Percentiles rank a stretch among this genome's conserved stretches.
Conservation (phyloP, 768 basidiomycete species). For the Kwoniella sp. region DNA sequence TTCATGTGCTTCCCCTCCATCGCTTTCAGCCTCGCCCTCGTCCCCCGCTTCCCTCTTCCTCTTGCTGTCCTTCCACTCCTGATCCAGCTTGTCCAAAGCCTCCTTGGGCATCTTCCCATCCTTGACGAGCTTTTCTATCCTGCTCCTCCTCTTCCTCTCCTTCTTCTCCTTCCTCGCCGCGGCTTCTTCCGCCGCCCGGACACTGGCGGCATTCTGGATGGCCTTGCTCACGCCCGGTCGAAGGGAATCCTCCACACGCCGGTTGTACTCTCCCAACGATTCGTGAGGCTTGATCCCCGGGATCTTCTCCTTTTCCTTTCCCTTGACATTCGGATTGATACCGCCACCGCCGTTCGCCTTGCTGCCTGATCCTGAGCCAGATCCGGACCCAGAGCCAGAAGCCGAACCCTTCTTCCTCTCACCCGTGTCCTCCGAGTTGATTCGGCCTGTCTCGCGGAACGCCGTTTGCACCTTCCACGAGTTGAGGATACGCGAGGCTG, state of each 20-base stretch:
- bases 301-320: conserved; percentile 14
- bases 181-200: conserved; percentile 26
- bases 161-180: conserved; percentile 28
- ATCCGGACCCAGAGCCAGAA: background rate
- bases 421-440: conserved; percentile 32
- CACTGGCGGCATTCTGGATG: conserved; percentile 37
- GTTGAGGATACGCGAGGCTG: conserved; percentile 39
- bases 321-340: conserved; percentile 10
- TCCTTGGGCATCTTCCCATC: conserved; percentile 21
- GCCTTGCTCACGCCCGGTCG: conserved; percentile 41
- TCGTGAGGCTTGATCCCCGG: conserved; percentile 37
- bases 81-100: conserved; percentile 2
- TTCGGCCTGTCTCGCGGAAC: conserved; percentile 28
- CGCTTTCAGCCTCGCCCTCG: background rate
- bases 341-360: no score
- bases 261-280: conserved; percentile 44
- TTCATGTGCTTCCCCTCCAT: conserved; percentile 4
- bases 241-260: conserved; percentile 42
- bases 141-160: conserved; percentile 15
- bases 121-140: conserved; percentile 24
- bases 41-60: conserved; percentile 5
- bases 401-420: conserved; percentile 7
- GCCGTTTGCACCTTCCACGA: conserved; percentile 24
- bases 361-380: background rate
- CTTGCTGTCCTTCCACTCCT: background rate